Base-by-base conservation (phyloP, 108 stramenopile genomes). In the Pseudonitzschia delicatissima region DNA sequence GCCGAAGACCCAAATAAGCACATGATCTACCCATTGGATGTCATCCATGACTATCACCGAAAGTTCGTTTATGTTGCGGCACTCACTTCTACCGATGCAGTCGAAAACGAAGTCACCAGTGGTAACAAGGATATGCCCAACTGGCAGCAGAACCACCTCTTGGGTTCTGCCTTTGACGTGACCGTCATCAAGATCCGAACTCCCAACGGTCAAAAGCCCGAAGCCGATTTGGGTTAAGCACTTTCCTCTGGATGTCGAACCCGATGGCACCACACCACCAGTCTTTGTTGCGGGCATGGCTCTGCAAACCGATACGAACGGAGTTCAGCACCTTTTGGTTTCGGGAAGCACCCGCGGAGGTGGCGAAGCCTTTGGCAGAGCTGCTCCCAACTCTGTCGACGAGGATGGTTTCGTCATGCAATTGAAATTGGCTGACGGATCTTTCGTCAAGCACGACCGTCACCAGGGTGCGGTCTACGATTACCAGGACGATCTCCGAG, bases 321-420 rank as follows among this genome's bases (percentile, higher is more conserved):
- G 52, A 49, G 25, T 35, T 29, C 39, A 71, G 8, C 34, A 25
- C 17, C 18, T 71, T 21, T 20, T 71, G 7, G 29, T 57, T 7
- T 49, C 52, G 36, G 70, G 70, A 44, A 64, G 62, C 36, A 71
- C 70, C 5, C 62, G 62, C 12, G 70, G 50, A 0, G 29, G 28
- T 0, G 70, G 70, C 0, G 42, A 21, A n/a, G 62, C 53, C 9
- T 71, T 52, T 26, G 70, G 70, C n/a, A 9, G 18, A 3, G 52
- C 57, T 0, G 40, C 28, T 6, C 34, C 36, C 17, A 37, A 52
- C 33, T 23, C 39, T 0, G 21, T 2, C 26, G 70, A 71, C 28
- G 53, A 49, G 20, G 70, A 71, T 57, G 70, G 70, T 0, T 71
- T 57, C 62, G 31, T 71, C 28, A 45, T 51, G 23, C 36, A 52